Percentiles rank a stretch among this genome's conserved stretches.
Evolutionary conservation across 2,329 filamentous ascomycete genomes (phyloP).

Genomic region (Epichloe sibirici): DNA sequence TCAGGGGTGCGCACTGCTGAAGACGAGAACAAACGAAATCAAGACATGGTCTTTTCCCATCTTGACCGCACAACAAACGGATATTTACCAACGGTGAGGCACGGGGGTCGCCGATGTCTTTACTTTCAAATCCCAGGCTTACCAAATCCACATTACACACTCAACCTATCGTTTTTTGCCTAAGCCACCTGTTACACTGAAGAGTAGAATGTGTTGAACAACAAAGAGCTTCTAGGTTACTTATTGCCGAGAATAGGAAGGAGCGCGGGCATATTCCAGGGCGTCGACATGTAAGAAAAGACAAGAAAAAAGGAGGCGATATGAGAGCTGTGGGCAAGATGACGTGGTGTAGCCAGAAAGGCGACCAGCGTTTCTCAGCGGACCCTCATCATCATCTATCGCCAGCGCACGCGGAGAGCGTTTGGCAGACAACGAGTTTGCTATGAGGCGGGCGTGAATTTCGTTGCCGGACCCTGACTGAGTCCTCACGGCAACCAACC

Average conservation of each 20-base stretch:
- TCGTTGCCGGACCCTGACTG: not conserved
- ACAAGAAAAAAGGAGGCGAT: not conserved
- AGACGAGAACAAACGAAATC: not conserved
- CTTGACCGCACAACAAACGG: not conserved
- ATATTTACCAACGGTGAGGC: not conserved
- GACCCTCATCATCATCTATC: not conserved
- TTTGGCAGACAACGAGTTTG: slow-evolving; percentile 1
- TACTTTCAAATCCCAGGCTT: not conserved
- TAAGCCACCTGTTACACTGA: not conserved
- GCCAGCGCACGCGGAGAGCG: not conserved
- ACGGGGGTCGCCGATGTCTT: not conserved
- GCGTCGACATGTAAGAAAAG: not conserved
- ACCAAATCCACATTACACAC: not conserved
- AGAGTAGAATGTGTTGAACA: not conserved
- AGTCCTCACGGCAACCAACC: not conserved
- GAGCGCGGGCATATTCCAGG: not conserved
- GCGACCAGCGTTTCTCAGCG: not conserved
- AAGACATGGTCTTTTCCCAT: not conserved
- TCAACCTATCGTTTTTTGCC: not conserved
- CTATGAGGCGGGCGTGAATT: not conserved
- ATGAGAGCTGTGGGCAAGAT: not conserved
- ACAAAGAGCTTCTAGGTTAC: not conserved
- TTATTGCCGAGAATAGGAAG: not conserved
- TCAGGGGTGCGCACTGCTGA: not conserved
- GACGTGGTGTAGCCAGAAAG: not conserved